phyloP scores from a whole-genome alignment of 2,329 filamentous ascomycete genomes.

The Oidium heveae region DNA sequence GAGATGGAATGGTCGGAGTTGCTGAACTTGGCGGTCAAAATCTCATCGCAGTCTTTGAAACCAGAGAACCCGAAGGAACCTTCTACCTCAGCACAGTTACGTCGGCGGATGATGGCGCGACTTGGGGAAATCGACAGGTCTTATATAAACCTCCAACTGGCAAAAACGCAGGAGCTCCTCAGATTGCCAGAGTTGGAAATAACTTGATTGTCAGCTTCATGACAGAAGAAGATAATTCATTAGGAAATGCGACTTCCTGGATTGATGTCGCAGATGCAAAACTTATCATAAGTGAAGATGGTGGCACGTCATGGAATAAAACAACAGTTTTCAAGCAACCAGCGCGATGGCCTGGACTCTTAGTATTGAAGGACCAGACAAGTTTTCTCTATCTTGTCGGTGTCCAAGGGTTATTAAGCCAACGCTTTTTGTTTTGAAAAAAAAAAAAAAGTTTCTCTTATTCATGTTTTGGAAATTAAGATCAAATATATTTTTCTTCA shows the following conservation, averaged over 20 bases:
- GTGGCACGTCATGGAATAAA: background rate
- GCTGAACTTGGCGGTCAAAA: conserved; percentile 1
- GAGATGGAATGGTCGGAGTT: conserved; percentile 4
- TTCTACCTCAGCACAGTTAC: background rate
- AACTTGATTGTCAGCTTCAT: conserved; percentile 3
- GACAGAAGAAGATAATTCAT: conserved; percentile 2
- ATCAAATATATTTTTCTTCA: no score
- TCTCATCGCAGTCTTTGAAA: conserved; percentile 4
- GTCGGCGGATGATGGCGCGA: conserved; percentile 2
- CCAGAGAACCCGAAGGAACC: conserved; percentile 1
- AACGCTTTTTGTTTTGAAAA: no score
- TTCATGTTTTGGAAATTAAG: no score
- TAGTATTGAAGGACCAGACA: background rate
- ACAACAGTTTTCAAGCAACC: background rate
- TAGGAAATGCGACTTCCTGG: background rate
- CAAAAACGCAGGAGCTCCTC: conserved; percentile 4
- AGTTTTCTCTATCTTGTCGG: background rate
- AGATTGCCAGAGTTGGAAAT: conserved; percentile 2
- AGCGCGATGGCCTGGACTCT: background rate
- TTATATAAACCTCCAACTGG: background rate
- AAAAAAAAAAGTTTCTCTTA: no score
- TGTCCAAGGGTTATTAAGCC: background rate
- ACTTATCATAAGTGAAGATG: background rate
- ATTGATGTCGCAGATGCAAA: background rate
- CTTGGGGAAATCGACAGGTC: conserved; percentile 2